Evolutionary conservation across 306 rosid genomes (phyloP), one percentile per base, ranked within the genome.

Genomic region (Lathyrus aphaca): DNA sequence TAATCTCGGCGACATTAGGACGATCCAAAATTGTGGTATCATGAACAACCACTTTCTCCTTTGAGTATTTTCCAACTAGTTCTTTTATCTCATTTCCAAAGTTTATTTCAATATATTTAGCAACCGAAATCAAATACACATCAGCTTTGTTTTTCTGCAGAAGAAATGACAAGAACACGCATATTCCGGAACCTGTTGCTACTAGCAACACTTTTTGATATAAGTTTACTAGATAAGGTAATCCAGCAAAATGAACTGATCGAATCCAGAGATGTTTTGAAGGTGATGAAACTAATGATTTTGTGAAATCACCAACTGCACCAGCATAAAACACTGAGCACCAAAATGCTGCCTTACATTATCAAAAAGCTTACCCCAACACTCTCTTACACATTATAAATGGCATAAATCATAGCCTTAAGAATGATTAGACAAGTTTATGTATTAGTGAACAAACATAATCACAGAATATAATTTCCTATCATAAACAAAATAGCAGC

Each of bases 141-240:
- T 83, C 79, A 15, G 83, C 81, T 0, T 74, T 18, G 13, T 79
- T 74, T 23, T 67, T 73, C 75, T 87, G 96, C 80, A 89, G 18
- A 5, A 87, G 79, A 71, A 83, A 89, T 51, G 90, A 89, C 18
- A 89, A 54, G 63, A 89, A 89, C 59, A 89, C 90, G 70, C 92
- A 83, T 30, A 89, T 83, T 4, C 96, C 96, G 0, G 96, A 87
- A 3, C 90, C 90, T 8, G 94, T 88, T n/a, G 94, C 94, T 32
- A 88, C 94, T 40, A 85, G 23, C 66, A 85, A 42, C 71, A 73
- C 87, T 60, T 82, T 88, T 15, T 81, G 60, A 25, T 85, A 85
- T 86, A 88, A 66, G 30, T 83, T 81, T 64, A 85, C 88, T 10
- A 85, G 79, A 55, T 85, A 88, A 18, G 94, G 88, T 39, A 85